Conservation (phyloP, 345 rosid species). For the Linum lewisii region DNA sequence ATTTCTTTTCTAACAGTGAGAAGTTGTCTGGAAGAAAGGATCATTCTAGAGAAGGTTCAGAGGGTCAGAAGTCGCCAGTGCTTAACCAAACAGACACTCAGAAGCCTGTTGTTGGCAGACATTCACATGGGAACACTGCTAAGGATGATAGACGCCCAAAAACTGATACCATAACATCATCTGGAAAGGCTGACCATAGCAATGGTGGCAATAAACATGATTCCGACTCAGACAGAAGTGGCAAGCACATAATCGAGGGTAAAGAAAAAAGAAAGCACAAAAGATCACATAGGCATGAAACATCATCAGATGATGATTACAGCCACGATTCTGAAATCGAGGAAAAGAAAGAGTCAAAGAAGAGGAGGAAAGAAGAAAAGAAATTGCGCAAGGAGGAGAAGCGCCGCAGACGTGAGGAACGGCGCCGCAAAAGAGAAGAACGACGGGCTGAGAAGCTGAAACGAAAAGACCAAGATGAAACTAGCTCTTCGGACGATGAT, state of each 20-base stretch:
- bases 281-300: constrained; percentile 41
- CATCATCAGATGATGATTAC: constrained; percentile 45
- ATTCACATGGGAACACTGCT: constrained; percentile 16
- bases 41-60: constrained; percentile 25
- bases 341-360: constrained; percentile 76
- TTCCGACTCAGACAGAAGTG: constrained; percentile 48
- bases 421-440: constrained; percentile 64
- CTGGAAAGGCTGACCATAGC: constrained; percentile 32
- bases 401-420: constrained; percentile 65
- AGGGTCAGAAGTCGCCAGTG: constrained; percentile 32
- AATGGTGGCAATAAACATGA: constrained; percentile 32
- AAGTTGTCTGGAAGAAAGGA: constrained; percentile 31
- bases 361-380: constrained; percentile 84
- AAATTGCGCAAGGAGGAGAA: constrained; percentile 75
- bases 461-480: constrained; percentile 33
- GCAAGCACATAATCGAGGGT: constrained; percentile 26
- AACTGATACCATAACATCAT: constrained; percentile 20
- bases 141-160: constrained; percentile 26
- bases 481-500: constrained; percentile 48
- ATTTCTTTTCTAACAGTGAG: constrained; percentile 36
- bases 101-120: constrained; percentile 31
- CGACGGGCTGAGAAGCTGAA: constrained; percentile 61
- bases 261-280: constrained; percentile 58
- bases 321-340: constrained; percentile 61
- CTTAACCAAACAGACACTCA: constrained; percentile 20